Evolutionary conservation across 1,284 basidiomycete species (phyloP).

Genomic region (Spongiforma sp.): DNA sequence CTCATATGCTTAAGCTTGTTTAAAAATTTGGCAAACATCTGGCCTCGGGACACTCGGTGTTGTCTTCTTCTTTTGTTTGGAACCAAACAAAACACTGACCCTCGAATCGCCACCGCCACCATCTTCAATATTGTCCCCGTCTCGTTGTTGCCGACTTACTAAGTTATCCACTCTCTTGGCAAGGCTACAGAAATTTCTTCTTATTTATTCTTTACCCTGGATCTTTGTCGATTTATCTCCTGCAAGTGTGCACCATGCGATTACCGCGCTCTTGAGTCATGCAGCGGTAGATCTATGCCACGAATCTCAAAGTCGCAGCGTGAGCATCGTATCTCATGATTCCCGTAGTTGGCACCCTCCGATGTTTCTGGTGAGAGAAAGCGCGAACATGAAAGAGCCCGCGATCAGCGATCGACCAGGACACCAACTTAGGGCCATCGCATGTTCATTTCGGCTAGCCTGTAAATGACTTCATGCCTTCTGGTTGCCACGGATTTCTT

Average conservation of each 20-base stretch:
- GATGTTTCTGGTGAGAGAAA: constrained; percentile 1
- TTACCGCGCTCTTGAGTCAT: constrained; percentile 2
- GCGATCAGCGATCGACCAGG: constrained; percentile 35
- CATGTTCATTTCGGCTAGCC: constrained; percentile 36
- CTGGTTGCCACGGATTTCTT: no score
- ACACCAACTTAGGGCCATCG: constrained; percentile 21
- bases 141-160: no score
- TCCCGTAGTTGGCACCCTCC: no score
- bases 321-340: no score
- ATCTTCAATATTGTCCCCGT: no score
- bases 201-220: neutral
- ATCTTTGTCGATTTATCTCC: neutral
- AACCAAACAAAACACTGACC: no score
- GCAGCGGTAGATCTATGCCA: neutral
- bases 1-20: constrained; percentile 21
- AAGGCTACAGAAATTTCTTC: no score
- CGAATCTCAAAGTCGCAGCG: constrained; percentile 9
- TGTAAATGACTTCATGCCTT: constrained; percentile 21
- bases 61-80: constrained; percentile 18
- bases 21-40: constrained; percentile 18
- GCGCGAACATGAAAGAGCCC: constrained; percentile 9
- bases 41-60: no score
- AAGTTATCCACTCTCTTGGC: no score
- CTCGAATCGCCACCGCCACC: no score
- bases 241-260: constrained; percentile 7